phyloP scores from a whole-genome alignment of 129 eudicot species.

The Sambucus nigra region DNA sequence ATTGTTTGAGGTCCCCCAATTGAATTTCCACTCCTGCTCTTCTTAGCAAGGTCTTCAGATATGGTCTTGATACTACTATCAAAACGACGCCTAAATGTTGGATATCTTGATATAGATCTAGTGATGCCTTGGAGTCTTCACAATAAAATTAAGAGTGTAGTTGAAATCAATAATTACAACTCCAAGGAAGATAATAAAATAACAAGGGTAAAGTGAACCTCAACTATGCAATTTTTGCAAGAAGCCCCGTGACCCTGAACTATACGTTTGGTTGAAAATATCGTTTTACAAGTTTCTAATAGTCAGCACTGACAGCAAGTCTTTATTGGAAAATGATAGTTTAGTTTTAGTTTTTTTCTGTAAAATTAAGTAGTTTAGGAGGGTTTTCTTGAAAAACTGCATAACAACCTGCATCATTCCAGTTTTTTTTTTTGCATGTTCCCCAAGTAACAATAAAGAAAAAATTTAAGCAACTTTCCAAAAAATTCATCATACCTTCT shows the following conservation, averaged over 20 bases:
- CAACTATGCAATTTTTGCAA: no score
- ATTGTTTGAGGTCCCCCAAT: slow-evolving; percentile 12
- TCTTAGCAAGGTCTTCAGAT: slow-evolving; percentile 46
- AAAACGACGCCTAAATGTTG: slow-evolving; percentile 78
- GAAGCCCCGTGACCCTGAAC: no score
- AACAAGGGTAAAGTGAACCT: no score
- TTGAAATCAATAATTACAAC: slow-evolving; percentile 4
- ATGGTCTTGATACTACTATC: slow-evolving; percentile 49
- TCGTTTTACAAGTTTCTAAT: no score
- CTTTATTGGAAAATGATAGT: no score
- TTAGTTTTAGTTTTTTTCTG: no score
- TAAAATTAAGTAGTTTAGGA: no score
- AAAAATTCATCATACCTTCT: slow-evolving; percentile 45
- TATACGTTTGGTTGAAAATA: no score
- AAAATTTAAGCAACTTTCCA: neutral
- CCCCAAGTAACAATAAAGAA: neutral
- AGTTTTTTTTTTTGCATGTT: no score
- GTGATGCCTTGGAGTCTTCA: slow-evolving; percentile 80
- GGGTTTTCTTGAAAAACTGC: no score
- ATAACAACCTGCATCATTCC: no score
- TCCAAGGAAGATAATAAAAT: slow-evolving; percentile 1
- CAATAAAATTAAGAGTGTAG: neutral
- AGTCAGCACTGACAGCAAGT: no score
- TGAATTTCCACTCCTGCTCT: slow-evolving; percentile 21
- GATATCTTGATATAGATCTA: slow-evolving; percentile 75